Conservation (phyloP, 1,284 basidiomycete genomes). For the Ustilago trichophora region DNA sequence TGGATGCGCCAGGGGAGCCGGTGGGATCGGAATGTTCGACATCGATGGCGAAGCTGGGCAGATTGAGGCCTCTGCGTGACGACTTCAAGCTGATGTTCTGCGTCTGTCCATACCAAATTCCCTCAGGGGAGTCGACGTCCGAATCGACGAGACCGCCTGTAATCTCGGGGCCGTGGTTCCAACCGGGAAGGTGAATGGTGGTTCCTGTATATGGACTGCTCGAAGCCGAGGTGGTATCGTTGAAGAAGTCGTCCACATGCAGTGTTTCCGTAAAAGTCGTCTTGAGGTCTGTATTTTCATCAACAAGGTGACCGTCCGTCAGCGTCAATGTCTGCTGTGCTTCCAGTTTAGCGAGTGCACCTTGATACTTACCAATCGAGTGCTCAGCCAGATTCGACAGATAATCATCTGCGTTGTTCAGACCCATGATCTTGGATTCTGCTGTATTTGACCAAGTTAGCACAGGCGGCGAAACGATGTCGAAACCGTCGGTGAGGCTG, state of each 20-base stretch:
- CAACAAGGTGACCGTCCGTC: background rate
- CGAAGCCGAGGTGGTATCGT: constrained; percentile 21
- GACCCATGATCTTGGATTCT: constrained; percentile 23
- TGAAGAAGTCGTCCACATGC: constrained; percentile 48
- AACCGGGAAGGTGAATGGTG: constrained; percentile 48
- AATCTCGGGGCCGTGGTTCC: constrained; percentile 39
- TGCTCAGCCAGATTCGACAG: constrained; percentile 26
- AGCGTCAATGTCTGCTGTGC: background rate
- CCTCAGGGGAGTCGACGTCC: constrained; percentile 37
- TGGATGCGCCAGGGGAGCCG: constrained; percentile 31
- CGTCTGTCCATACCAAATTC: constrained; percentile 36
- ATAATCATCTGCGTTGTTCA: constrained; percentile 38
- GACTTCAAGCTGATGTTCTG: constrained; percentile 13
- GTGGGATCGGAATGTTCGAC: constrained; percentile 14
- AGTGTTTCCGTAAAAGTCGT: constrained; percentile 29
- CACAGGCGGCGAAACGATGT: constrained; percentile 30
- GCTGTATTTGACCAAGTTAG: constrained; percentile 19
- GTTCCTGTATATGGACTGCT: constrained; percentile 30
- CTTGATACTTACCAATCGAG: constrained; percentile 32
- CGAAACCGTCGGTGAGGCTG: constrained; percentile 40
- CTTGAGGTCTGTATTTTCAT: constrained; percentile 32
- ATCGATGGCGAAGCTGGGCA: constrained; percentile 29
- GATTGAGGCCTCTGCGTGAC: constrained; percentile 11
- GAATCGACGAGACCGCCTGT: constrained; percentile 21
- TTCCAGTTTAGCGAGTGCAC: too few species aligned